Evolutionary conservation across 768 basidiomycete species (phyloP), one percentile per base, ranked within the genome.

Genomic region (Termitomyces sp.): DNA sequence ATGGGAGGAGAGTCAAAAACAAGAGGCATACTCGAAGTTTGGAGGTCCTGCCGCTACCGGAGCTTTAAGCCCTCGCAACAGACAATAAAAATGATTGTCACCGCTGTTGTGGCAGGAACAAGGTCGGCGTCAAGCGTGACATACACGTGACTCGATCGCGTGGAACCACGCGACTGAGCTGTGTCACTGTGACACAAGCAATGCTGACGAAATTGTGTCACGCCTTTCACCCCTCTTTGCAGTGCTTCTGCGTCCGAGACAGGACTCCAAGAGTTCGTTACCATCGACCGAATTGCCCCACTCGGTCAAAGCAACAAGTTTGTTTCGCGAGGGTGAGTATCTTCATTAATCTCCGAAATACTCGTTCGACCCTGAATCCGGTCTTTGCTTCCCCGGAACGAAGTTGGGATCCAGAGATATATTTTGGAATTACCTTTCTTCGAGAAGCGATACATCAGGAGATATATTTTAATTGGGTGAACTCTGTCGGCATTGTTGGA

Each of bases 1-100:
- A 75, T 64, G 17, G 66, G 65, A 33, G 68, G 68, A 49, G 41
- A 47, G 15, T 54, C 43, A 35, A 66, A 67, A 60, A 67, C 53
- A 59, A 66, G 62, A 40, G 68, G 59, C 69, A 70, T 70, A 33
- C 19, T 42, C 35, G 35, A 31, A 23, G 30, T 28, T 0, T 35
- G 11, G n/a, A 43, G 30, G 5, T 14, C n/a, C 47, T 48, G 35
- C 19, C 33, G 42, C 52, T 38, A n/a, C 31, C 46, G 4, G 49
- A 23, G 11, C 50, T 56, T 60, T 53, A 44, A 53, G 28, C 28
- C 28, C 30, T 28, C 11, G 10, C 45, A 31, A 23, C 50, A 45
- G 35, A 56, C 50, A 50, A 59, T 51, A 52, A 33, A 31, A 53
- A 33, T 40, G 37, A 21, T 43, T 35, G 55, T 59, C 58, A 61